These are phyloP conservation scores for Schizosaccharomyces versatilis DNA, from an alignment of 1,139 yeast genomes.

Conservation along the genomic window DNA sequence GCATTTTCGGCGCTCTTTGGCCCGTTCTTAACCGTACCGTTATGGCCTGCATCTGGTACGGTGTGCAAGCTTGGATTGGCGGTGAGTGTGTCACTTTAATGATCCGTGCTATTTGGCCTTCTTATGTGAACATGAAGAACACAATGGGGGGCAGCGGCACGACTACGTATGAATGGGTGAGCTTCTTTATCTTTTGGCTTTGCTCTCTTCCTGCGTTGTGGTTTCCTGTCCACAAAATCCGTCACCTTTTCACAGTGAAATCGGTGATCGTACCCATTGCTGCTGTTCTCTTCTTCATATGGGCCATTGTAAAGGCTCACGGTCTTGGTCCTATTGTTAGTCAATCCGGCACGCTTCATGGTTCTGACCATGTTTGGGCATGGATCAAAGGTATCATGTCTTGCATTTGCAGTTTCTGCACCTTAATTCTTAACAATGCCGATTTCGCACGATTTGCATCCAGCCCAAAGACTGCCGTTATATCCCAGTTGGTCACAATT, in stretches of 20 bases:
- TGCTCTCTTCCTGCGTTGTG: constrained; percentile 21
- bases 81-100: constrained; percentile 12
- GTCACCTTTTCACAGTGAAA: constrained; percentile 21
- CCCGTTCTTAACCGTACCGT: constrained; percentile 21
- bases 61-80: constrained; percentile 19
- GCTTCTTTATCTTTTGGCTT: constrained; percentile 21
- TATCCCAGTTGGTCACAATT: constrained; percentile 18
- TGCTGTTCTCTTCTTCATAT: constrained; percentile 18
- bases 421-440: constrained; percentile 23
- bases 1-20: constrained; percentile 19
- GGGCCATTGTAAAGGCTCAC: constrained; percentile 17
- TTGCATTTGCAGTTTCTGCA: constrained; percentile 22
- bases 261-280: constrained; percentile 19
- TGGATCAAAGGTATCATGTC: constrained; percentile 20
- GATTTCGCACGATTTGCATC: constrained; percentile 23
- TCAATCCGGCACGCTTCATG: constrained; percentile 12
- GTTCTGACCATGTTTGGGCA: constrained; percentile 20
- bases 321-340: constrained; percentile 18
- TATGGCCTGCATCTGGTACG: constrained; percentile 23
- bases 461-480: constrained; percentile 18
- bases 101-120: constrained; percentile 20
- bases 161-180: constrained; percentile 20
- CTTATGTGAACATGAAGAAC: constrained; percentile 19
- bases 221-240: constrained; percentile 21
- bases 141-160: constrained; percentile 22